Conservation (phyloP, 2,329 filamentous ascomycete genomes). For the Stylonectria norvegica region DNA sequence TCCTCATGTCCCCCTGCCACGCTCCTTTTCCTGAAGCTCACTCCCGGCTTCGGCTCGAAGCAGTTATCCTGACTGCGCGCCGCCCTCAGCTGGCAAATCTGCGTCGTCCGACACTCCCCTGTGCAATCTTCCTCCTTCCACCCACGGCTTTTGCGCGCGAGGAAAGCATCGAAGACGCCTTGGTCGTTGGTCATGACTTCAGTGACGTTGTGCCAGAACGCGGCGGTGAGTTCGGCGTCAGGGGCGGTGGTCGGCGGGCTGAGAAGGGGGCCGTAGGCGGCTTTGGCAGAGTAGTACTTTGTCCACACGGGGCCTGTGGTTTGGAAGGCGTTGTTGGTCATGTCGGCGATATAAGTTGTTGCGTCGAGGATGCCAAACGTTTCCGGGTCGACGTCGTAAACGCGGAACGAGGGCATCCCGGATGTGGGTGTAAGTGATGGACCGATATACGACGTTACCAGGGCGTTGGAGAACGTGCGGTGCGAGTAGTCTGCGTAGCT, state of each 20-base stretch:
- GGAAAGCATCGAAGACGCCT: conserved; percentile 44
- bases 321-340: conserved; percentile 43
- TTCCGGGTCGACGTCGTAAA: conserved; percentile 56
- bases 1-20: conserved; percentile 13
- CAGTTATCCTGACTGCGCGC: conserved; percentile 53
- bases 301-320: conserved; percentile 47
- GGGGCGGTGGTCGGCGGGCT: conserved; percentile 37
- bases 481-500: conserved; percentile 48
- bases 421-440: conserved; percentile 54
- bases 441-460: conserved; percentile 50
- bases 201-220: conserved; percentile 59
- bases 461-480: conserved; percentile 41
- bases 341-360: conserved; percentile 53
- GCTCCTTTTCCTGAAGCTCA: conserved; percentile 33
- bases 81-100: conserved; percentile 53
- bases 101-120: conserved; percentile 39
- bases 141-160: conserved; percentile 46
- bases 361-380: conserved; percentile 54
- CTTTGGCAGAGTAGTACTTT: conserved; percentile 55
- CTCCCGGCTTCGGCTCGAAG: conserved; percentile 33
- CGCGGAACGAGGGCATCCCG: conserved; percentile 54
- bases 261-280: conserved; percentile 47
- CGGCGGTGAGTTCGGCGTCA: conserved; percentile 48
- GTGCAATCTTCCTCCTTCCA: conserved; percentile 40
- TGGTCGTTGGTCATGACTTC: conserved; percentile 42